phyloP scores from a whole-genome alignment of 2,329 filamentous ascomycete species.

The Thelonectria rubi region DNA sequence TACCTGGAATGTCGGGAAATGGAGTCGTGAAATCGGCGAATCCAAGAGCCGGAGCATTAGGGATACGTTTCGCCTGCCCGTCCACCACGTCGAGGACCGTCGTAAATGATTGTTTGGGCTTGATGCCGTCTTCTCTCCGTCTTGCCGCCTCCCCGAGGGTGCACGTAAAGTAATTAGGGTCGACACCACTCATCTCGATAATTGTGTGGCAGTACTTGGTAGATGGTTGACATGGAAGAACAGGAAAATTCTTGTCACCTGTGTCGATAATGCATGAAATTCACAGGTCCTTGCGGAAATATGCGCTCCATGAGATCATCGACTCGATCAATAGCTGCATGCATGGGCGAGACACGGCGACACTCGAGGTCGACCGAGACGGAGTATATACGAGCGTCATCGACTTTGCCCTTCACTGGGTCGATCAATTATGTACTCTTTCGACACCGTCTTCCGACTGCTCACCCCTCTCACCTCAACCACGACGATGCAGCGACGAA shows the following conservation, averaged over 20 bases:
- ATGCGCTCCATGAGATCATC: not conserved
- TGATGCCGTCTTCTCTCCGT: constrained; percentile 40
- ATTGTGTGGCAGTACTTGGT: not conserved
- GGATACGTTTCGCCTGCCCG: constrained; percentile 52
- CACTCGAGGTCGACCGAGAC: not conserved
- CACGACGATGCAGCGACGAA: constrained; percentile 18
- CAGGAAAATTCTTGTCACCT: too few species aligned
- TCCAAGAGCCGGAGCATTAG: constrained; percentile 20
- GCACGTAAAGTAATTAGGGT: constrained; percentile 66
- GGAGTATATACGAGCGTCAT: not conserved
- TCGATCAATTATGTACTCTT: not conserved
- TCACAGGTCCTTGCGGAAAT: not conserved
- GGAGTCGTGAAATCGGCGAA: not conserved
- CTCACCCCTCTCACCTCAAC: not conserved
- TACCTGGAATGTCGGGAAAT: not conserved
- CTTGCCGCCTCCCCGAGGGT: constrained; percentile 64
- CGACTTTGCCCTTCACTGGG: not conserved
- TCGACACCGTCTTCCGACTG: not conserved
- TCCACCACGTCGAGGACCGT: constrained; percentile 62
- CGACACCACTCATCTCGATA: constrained; percentile 8
- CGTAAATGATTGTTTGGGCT: constrained; percentile 46
- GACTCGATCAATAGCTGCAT: not conserved
- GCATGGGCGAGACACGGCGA: not conserved
- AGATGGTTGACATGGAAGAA: too few species aligned
- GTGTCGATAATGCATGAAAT: not conserved